These are phyloP conservation scores for Zelopaecilomyces penicillatus DNA, from an alignment of 2,329 filamentous ascomycete species.

Conservation along the genomic window DNA sequence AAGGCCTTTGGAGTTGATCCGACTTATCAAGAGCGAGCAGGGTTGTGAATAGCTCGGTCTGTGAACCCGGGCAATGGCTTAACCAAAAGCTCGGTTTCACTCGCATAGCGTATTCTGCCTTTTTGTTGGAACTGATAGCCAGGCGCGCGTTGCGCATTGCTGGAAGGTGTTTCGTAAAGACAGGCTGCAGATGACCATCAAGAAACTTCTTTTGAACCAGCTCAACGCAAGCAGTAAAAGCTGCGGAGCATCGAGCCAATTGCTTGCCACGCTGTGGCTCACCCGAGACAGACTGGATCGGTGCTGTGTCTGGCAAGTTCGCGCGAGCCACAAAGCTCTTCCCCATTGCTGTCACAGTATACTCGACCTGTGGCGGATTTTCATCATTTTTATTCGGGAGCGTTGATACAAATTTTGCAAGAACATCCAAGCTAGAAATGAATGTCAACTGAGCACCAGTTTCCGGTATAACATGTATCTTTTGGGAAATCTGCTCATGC, in stretches of 20 bases:
- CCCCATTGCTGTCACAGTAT: conserved; percentile 49
- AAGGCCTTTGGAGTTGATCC: conserved; percentile 46
- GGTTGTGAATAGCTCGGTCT: conserved; percentile 48
- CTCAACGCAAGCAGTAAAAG: conserved; percentile 70
- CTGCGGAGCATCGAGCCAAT: conserved; percentile 78
- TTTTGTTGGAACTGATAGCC: conserved; percentile 72
- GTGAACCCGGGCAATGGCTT: conserved; percentile 24
- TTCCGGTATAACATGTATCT: conserved; percentile 49
- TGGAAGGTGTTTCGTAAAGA: conserved; percentile 62
- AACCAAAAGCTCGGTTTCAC: conserved; percentile 71
- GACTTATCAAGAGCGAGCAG: conserved; percentile 51
- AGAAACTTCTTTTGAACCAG: conserved; percentile 60
- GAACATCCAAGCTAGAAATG: conserved; percentile 59
- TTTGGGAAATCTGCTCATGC: conserved; percentile 26
- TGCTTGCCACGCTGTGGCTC: conserved; percentile 58
- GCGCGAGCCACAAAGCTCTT: conserved; percentile 68
- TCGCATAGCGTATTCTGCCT: conserved; percentile 65
- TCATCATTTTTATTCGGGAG: conserved; percentile 32
- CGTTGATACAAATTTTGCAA: conserved; percentile 66
- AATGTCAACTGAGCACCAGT: conserved; percentile 77
- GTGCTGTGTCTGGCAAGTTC: conserved; percentile 65
- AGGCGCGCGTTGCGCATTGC: conserved; percentile 80
- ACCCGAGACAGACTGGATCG: conserved; percentile 59
- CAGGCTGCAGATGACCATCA: conserved; percentile 66
- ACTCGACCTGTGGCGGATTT: conserved; percentile 38